Conservation (phyloP, 148 eudicot species). For the Diospyros kaki region DNA sequence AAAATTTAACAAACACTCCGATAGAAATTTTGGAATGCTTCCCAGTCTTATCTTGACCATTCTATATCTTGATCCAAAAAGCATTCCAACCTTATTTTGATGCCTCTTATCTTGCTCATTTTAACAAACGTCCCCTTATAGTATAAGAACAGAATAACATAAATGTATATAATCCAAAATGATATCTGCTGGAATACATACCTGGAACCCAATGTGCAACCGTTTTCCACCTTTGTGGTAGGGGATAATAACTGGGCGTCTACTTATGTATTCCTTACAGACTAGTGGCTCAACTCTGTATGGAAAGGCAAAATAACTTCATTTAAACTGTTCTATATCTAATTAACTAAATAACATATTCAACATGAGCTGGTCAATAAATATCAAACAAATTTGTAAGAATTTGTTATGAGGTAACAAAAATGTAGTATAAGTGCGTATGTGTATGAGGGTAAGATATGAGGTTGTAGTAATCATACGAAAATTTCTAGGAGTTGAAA, state of each 20-base stretch:
- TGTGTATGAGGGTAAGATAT: neutral
- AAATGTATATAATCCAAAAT: neutral
- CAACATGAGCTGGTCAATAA: neutral
- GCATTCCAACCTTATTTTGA: too few relatives aligned
- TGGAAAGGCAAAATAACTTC: conserved; percentile 16
- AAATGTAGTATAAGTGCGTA: neutral
- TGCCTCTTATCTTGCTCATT: too few relatives aligned
- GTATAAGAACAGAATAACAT: too few relatives aligned
- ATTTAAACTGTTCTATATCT: neutral
- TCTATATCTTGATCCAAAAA: too few relatives aligned
- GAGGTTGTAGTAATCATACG: neutral
- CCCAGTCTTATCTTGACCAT: too few relatives aligned
- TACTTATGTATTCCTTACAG: conserved; percentile 67
- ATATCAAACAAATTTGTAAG: neutral
- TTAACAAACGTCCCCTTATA: too few relatives aligned
- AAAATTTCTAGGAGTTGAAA: neutral
- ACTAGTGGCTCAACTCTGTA: conserved; percentile 88
- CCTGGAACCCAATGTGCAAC: conserved; percentile 86
- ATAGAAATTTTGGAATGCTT: too few relatives aligned
- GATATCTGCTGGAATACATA: conserved; percentile 13
- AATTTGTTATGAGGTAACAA: conserved; percentile 1
- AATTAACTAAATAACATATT: conserved; percentile 1
- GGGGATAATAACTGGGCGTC: conserved; percentile 87
- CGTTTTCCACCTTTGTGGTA: conserved; percentile 97
- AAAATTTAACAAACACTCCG: too few relatives aligned